Conservation (phyloP, 208 protist species). For the Paratrypanosoma confusum region DNA sequence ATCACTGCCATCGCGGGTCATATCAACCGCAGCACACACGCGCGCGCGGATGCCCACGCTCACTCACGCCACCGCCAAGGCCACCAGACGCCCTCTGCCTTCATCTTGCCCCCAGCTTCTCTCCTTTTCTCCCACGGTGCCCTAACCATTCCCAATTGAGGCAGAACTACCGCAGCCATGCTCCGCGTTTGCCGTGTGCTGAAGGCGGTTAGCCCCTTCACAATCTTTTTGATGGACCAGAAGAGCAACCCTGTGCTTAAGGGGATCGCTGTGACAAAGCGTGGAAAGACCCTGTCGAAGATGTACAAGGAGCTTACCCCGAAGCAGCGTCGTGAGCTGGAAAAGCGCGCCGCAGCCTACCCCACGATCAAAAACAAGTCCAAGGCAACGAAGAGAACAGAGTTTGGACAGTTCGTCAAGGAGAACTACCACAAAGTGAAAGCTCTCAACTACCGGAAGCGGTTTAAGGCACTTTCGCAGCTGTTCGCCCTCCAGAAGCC, state of each 20-base stretch:
- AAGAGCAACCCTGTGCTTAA: constrained; percentile 71
- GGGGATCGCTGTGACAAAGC: constrained; percentile 47
- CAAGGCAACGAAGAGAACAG: background rate
- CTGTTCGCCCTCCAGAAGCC: constrained; percentile 72
- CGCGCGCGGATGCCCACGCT: no score
- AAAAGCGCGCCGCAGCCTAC: constrained; percentile 47
- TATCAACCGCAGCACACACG: no score
- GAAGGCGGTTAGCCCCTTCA: constrained; percentile 70
- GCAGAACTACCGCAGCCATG: constrained; percentile 25
- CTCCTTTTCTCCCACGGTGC: no score
- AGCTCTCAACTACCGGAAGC: constrained; percentile 47
- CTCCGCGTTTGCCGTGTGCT: constrained; percentile 40
- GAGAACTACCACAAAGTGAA: constrained; percentile 66
- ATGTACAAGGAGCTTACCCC: constrained; percentile 72
- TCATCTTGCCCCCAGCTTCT: no score
- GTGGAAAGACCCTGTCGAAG: constrained; percentile 56
- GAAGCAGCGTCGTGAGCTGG: constrained; percentile 38
- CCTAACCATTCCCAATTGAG: no score
- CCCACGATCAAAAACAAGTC: constrained; percentile 33
- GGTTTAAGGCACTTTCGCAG: constrained; percentile 63
- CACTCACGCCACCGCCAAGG: no score
- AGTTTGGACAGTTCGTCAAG: constrained; percentile 63
- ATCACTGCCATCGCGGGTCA: no score
- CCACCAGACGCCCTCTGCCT: no score
- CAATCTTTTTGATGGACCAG: constrained; percentile 84